Evolutionary conservation across 306 rosid species (phyloP).

Genomic region (Nissolia schottii): DNA sequence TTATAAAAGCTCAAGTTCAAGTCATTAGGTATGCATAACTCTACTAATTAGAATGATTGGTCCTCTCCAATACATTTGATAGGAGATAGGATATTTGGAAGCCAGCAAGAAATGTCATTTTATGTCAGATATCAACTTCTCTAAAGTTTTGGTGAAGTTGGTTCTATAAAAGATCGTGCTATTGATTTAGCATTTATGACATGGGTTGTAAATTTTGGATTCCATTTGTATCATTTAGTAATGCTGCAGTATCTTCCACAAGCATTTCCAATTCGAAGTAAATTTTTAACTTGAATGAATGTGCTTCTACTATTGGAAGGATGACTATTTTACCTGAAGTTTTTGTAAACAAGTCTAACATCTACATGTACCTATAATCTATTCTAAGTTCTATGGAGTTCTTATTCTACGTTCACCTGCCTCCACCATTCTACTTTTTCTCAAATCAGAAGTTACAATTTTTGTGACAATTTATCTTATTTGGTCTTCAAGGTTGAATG

Average conservation of each 20-base stretch:
- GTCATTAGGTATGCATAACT: slow-evolving; percentile 79
- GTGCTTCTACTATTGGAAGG: no score
- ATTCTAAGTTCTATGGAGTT: neutral
- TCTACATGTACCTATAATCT: neutral
- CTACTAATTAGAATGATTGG: neutral
- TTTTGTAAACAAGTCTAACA: neutral
- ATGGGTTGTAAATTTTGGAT: neutral
- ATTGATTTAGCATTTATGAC: neutral
- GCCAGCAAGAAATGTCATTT: neutral
- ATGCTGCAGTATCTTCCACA: no score
- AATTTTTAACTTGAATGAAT: no score
- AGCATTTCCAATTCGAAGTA: no score
- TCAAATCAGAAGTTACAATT: no score
- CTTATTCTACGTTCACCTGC: no score
- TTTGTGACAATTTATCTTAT: no score
- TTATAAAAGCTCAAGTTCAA: slow-evolving; percentile 98
- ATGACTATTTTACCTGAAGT: neutral
- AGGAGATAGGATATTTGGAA: neutral
- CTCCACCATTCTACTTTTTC: no score
- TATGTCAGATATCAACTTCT: no score
- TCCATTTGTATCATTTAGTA: no score
- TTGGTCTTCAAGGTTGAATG: no score
- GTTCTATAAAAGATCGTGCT: neutral
- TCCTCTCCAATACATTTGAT: no score
- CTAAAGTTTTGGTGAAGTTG: neutral